These are phyloP conservation scores for Talaromyces piceae DNA, from an alignment of 2,329 filamentous ascomycete species.

Conservation along the genomic window DNA sequence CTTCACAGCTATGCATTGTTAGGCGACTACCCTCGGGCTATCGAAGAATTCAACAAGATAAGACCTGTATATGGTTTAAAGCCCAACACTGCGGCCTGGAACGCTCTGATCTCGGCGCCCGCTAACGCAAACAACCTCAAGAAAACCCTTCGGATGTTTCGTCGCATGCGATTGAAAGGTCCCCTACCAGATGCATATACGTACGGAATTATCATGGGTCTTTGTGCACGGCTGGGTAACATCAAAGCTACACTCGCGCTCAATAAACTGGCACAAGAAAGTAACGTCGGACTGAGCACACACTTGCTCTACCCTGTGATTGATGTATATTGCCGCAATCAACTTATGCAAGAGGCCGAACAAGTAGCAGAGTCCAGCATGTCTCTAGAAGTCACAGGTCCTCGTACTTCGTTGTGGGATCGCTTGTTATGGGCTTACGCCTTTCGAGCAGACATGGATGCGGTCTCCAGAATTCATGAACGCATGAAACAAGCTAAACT, in stretches of 20 bases:
- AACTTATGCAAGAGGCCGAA: slow-evolving; percentile 49
- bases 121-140: slow-evolving; percentile 58
- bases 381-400: slow-evolving; percentile 43
- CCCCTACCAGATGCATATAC: slow-evolving; percentile 55
- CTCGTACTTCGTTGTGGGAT: slow-evolving; percentile 67
- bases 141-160: slow-evolving; percentile 58
- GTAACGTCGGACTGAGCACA: slow-evolving; percentile 44
- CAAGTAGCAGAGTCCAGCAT: slow-evolving; percentile 52
- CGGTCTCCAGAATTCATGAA: slow-evolving; percentile 47
- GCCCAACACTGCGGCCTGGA: slow-evolving; percentile 61
- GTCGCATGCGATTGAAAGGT: slow-evolving; percentile 46
- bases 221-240: slow-evolving; percentile 66
- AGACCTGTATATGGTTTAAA: slow-evolving; percentile 45
- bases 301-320: slow-evolving; percentile 60
- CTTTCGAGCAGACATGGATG: slow-evolving; percentile 50
- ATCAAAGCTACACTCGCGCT: slow-evolving; percentile 60
- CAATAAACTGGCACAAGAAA: slow-evolving; percentile 54
- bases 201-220: slow-evolving; percentile 65
- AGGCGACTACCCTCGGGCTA: slow-evolving; percentile 55
- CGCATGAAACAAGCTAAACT: slow-evolving; percentile 49
- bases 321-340: slow-evolving; percentile 57
- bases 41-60: slow-evolving; percentile 58
- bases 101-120: slow-evolving; percentile 67
- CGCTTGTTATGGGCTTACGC: slow-evolving; percentile 64
- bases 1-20: slow-evolving; percentile 64